Evolutionary conservation across 2,329 filamentous ascomycete genomes (phyloP), one percentile per base, ranked within the genome.

Genomic region (Fusarium drepaniforme): DNA sequence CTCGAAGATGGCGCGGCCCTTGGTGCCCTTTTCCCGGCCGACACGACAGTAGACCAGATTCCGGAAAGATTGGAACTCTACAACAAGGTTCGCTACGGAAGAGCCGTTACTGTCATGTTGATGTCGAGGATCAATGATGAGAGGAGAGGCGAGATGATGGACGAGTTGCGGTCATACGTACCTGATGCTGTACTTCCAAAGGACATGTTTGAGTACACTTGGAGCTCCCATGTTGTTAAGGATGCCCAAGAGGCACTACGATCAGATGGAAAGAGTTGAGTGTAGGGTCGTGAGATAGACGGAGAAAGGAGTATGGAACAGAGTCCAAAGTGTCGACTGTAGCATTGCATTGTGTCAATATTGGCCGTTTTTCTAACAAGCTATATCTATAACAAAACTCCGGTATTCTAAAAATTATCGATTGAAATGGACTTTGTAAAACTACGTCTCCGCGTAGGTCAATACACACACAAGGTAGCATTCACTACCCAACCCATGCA

Each of bases 1-100:
- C 42, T 72, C 5, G 70, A 72, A 18, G 70, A 72, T 13, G 68
- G 64, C 0, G 70, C 70, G 2, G 70, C 70, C 9, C 59, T 72
- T 2, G 70, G 70, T 0, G 16, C 59, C 3, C 8, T 72, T 8
- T 68, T 72, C 23, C 59, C 70, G 1, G 42, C 30, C 0, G 11
- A 53, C 9, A 71, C 60, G 12, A 65, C 49, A 1, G 18, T 38
- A 4, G 56, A 61, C 8, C 38, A 72, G 18, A 42, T 72, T 1
- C 46, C 68, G 2, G 12, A 33, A 8, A 56, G 64, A 1, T 18
- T 72, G 1, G 38, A 60, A 4, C 37, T 64, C 3, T 72, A 71
- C 40, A 72, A 72, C 21, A 63, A 58, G 13, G n/a, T 62, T 3
- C 70, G 70, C 21, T 68, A 68, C 15, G 46, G 49, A 16, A 40